phyloP scores from a whole-genome alignment of 2,329 filamentous ascomycete species.

The Pestalotiopsis sp. region DNA sequence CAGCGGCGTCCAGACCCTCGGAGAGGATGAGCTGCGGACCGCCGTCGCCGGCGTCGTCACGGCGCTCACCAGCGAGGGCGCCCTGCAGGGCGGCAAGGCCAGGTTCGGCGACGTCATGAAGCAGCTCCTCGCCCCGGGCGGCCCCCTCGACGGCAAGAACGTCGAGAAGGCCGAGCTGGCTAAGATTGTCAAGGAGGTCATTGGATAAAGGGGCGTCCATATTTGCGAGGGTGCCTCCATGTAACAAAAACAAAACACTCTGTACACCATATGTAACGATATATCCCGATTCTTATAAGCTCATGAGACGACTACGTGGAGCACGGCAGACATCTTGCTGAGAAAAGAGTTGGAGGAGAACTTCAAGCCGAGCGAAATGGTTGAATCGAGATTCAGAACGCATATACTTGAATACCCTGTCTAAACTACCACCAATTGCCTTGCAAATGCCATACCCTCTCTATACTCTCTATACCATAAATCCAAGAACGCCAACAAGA shows the following conservation, averaged over 20 bases:
- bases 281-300: not conserved
- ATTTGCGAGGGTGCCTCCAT: not conserved
- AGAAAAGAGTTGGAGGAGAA: too few species aligned
- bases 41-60: conserved; percentile 55
- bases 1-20: conserved; percentile 60
- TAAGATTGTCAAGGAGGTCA: conserved; percentile 58
- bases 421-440: too few species aligned
- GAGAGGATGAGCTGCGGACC: conserved; percentile 58
- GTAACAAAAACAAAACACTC: not conserved
- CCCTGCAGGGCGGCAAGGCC: conserved; percentile 38
- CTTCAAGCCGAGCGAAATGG: too few species aligned
- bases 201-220: not conserved
- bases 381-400: too few species aligned
- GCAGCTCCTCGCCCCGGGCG: conserved; percentile 52
- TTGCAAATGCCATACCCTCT: too few species aligned
- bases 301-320: not conserved
- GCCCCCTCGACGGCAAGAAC: conserved; percentile 61
- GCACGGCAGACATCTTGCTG: not conserved
- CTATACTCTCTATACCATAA: too few species aligned
- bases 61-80: conserved; percentile 48
- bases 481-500: not conserved
- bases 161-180: conserved; percentile 65
- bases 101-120: conserved; percentile 66
- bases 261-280: conserved; percentile 1
- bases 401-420: too few species aligned